These are phyloP conservation scores for Hawksworthiomyces lignivorus DNA, from an alignment of 2,329 filamentous ascomycete species.

Conservation along the genomic window DNA sequence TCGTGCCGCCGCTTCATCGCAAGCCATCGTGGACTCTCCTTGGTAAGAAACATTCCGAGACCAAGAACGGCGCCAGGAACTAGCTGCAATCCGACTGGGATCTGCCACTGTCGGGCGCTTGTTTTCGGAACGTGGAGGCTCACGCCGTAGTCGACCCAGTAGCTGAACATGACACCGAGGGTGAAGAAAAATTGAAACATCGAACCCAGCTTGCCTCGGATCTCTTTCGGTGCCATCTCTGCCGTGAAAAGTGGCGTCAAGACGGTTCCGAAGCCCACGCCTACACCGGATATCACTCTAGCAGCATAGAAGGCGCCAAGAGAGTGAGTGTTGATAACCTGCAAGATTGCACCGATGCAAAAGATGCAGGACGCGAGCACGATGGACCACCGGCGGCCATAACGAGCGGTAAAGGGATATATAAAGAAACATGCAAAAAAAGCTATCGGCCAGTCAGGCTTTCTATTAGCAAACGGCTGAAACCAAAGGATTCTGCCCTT, in stretches of 20 bases:
- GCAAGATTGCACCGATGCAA: constrained; percentile 33
- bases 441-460: constrained; percentile 19
- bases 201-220: constrained; percentile 33
- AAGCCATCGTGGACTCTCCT: constrained; percentile 67
- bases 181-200: constrained; percentile 39
- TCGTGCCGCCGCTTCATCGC: constrained; percentile 61
- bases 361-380: constrained; percentile 34
- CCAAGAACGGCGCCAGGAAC: constrained; percentile 58
- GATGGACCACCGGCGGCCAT: constrained; percentile 31
- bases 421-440: constrained; percentile 36
- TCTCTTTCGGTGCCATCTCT: constrained; percentile 39
- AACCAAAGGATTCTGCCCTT: no score
- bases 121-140: constrained; percentile 22
- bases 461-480: background rate
- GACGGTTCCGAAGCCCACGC: constrained; percentile 31
- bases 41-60: constrained; percentile 59
- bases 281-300: constrained; percentile 26
- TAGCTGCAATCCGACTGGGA: constrained; percentile 47
- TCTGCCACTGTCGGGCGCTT: constrained; percentile 39
- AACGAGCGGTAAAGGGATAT: constrained; percentile 33
- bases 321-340: constrained; percentile 28
- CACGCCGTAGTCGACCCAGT: constrained; percentile 41
- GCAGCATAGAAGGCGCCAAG: constrained; percentile 27
- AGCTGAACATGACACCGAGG: constrained; percentile 30
- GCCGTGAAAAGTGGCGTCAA: constrained; percentile 36